phyloP scores from a whole-genome alignment of 1,139 yeast genomes.

The Magnusiomyces sp. region DNA sequence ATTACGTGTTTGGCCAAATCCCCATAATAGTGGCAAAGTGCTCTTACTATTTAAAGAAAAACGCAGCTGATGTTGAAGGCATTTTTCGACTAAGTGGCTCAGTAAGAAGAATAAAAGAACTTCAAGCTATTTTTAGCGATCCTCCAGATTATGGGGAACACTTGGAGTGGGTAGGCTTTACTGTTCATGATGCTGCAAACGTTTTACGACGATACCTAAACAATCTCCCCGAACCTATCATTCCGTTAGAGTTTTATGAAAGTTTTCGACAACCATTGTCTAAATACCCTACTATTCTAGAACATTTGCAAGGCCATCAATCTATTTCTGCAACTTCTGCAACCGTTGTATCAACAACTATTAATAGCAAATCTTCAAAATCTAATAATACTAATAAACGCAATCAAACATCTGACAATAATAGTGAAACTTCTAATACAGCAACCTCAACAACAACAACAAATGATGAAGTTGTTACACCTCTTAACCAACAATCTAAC shows the following conservation, averaged over 20 bases:
- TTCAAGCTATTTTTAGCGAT: conserved; percentile 72
- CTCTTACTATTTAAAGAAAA: conserved; percentile 73
- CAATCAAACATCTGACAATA: no score
- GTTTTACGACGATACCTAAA: conserved; percentile 77
- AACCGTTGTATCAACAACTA: neutral
- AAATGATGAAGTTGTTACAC: no score
- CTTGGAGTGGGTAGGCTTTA: conserved; percentile 83
- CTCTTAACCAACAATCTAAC: no score
- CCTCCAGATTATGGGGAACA: conserved; percentile 83
- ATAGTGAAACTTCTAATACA: no score
- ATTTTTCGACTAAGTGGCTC: conserved; percentile 92
- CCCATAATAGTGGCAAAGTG: conserved; percentile 95
- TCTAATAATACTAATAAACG: no score
- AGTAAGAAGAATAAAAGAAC: conserved; percentile 74
- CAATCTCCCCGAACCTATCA: conserved; percentile 84
- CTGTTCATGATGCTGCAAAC: conserved; percentile 97
- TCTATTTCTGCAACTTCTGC: conserved; percentile 16
- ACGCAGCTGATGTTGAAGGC: conserved; percentile 65
- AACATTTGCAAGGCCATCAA: conserved; percentile 41
- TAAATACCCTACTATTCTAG: conserved; percentile 49
- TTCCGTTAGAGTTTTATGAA: conserved; percentile 72
- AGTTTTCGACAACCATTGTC: conserved; percentile 70
- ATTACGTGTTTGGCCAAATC: conserved; percentile 64
- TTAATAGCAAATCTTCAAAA: neutral
- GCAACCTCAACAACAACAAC: no score